phyloP scores from a whole-genome alignment of 257 asterid genomes.

The Nicotiana benthamiana region DNA sequence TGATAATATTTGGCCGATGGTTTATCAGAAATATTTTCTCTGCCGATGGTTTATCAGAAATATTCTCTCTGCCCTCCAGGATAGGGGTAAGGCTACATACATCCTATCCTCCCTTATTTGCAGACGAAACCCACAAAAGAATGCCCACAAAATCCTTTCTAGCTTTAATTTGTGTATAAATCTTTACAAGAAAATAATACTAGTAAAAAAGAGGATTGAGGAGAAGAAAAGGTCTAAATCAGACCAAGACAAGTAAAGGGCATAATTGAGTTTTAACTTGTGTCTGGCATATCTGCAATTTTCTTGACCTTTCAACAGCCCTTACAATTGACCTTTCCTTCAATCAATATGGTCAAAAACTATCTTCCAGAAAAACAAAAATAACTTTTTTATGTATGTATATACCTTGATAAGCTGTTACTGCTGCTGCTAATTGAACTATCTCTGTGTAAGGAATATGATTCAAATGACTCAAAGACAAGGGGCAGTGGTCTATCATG shows the following conservation, averaged over 20 bases:
- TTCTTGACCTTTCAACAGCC: neutral
- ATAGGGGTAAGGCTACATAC: too few species aligned
- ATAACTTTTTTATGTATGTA: neutral
- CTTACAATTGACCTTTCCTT: neutral
- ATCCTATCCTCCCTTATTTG: neutral
- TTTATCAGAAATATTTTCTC: too few species aligned
- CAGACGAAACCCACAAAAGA: neutral
- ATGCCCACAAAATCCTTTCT: neutral
- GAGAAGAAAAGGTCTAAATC: neutral
- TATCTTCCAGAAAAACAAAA: too few species aligned
- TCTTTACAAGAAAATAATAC: neutral
- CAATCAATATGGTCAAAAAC: too few species aligned
- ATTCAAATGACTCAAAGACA: slow-evolving; percentile 18
- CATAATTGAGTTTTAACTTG: neutral
- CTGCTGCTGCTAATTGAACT: slow-evolving; percentile 3
- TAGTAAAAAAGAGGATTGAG: neutral
- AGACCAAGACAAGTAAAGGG: neutral
- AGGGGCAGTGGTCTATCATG: slow-evolving; percentile 48
- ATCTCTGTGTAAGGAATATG: slow-evolving; percentile 5
- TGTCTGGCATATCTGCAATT: neutral
- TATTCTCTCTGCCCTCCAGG: too few species aligned
- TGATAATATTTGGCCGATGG: too few species aligned
- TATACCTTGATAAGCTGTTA: neutral
- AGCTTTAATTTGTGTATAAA: neutral
- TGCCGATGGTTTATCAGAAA: too few species aligned